Evolutionary conservation across 257 asterid genomes (phyloP), one percentile per base, ranked within the genome.

Genomic region (Fraxinus pennsylvanica): DNA sequence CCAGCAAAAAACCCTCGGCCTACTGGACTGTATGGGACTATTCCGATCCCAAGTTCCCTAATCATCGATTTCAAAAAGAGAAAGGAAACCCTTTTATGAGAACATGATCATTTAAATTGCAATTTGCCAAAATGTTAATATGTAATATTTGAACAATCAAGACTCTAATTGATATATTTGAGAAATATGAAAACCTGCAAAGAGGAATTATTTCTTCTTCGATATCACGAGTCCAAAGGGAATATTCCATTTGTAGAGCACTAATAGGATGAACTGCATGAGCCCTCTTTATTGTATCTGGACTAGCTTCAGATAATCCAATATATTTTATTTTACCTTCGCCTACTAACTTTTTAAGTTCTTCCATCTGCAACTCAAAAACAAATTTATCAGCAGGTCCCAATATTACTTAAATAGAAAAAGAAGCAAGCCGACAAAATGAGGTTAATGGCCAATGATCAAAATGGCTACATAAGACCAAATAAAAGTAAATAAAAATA

Each of bases 221-320:
- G 25, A 81, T 79, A 74, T 90, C 93, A 71, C 93, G 90, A 3
- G 88, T 81, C 92, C 95, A 90, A 36, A 90, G 88, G 19, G 92
- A 88, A 79, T 88, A 84, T 78, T 90, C 96, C 83, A 86, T 86
- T 63, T 90, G 96, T 19, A 81, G 47, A 72, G 96, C 93, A 39
- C 90, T 88, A 30, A 89, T 75, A 29, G 93, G 96, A 83, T 90
- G 91, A 38, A 90, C 84, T 0, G 88, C 88, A 80, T 90, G 93
- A 39, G 91, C 96, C 80, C 91, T 87, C 75, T 85, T 89, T 81
- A 88, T 74, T 19, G 91, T 90, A 68, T 88, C 90, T 22, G 84
- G 81, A 78, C 83, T 89, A 76, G 91, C 91, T 88, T 90, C 96
- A 76, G 96, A 90, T 32, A 90, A 74, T 22, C 95, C 93, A 76